phyloP scores from a whole-genome alignment of 164 flowering plant species.

The Dillenia turbinata region DNA sequence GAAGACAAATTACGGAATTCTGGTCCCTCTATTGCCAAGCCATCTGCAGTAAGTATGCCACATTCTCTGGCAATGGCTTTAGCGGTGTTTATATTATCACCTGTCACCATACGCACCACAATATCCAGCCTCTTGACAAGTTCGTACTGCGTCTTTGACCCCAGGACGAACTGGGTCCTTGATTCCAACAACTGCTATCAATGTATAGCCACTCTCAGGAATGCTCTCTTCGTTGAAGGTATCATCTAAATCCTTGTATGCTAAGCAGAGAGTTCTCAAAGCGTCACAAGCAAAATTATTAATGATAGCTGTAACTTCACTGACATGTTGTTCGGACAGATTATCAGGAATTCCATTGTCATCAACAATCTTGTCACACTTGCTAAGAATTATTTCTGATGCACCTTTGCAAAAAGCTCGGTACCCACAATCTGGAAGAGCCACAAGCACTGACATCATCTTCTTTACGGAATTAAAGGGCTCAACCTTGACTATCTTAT shows the following conservation, averaged over 20 bases:
- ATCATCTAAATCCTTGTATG: conserved; percentile 35
- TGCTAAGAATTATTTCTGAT: conserved; percentile 57
- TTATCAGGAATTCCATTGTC: conserved; percentile 20
- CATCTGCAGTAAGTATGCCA: conserved; percentile 41
- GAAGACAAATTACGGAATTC: conserved; percentile 28
- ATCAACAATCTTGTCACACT: conserved; percentile 36
- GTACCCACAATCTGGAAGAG: conserved; percentile 39
- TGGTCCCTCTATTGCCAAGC: conserved; percentile 48
- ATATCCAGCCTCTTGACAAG: conserved; percentile 46
- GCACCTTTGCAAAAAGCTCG: conserved; percentile 85
- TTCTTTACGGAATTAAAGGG: conserved; percentile 78
- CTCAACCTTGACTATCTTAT: conserved; percentile 46
- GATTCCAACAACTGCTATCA: conserved; percentile 46
- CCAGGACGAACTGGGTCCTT: conserved; percentile 57
- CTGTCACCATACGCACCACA: conserved; percentile 51
- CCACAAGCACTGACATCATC: conserved; percentile 74
- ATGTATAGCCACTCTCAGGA: conserved; percentile 38
- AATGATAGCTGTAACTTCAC: conserved; percentile 26
- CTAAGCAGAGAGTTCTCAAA: conserved; percentile 45
- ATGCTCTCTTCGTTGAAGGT: conserved; percentile 14
- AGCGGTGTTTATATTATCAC: conserved; percentile 51
- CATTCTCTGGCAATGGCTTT: conserved; percentile 57
- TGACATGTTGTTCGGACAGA: conserved; percentile 24
- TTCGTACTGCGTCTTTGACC: conserved; percentile 40
- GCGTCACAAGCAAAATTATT: conserved; percentile 42